Evolutionary conservation across 2,329 filamentous ascomycete species (phyloP), one percentile per base, ranked within the genome.

Genomic region (Trichoderma sp.): DNA sequence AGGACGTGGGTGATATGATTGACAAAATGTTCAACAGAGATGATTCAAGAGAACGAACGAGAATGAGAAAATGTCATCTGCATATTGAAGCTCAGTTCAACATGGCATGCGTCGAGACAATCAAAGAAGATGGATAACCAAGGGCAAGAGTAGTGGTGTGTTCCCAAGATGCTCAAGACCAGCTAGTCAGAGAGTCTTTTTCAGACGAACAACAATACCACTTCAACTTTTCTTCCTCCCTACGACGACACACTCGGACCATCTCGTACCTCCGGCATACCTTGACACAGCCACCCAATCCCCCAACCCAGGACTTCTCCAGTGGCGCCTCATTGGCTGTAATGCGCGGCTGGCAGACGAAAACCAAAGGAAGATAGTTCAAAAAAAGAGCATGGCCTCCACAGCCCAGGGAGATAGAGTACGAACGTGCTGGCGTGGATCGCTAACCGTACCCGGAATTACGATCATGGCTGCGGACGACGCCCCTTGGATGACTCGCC

Each of bases 341-440:
- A 30, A 52, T 45, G 39, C 34, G 48, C 58, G 24, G 48, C 59
- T 54, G 47, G 50, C 59, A 24, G 55, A 14, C 14, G 12, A 12
- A 39, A 10, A 10, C 7, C 34, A 39, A 9, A 39, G 34, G 5
- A 2, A 14, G 10, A 39, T 9, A 30, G 12, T 10, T 14, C 12
- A 3, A 14, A 39, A 55, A 63, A 63, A 50, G 59, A 55, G 59
- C 50, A 47, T 39, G 2, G 59, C 59, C n/a, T 47, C 48, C 59
- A 63, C 59, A 51, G 34, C 21, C 17, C 47, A 61, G 34, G 34
- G 47, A 41, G 21, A 43, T 21, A 21, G 12, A 30, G 48, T 61
- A 51, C 57, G 60, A 63, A 45, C 50, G 52, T 26, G 59, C 48
- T 63, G 48, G 59, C 59, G 59, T 63, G 59, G 59, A 63, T 63